These are phyloP conservation scores for Syzygium aqueum DNA, from an alignment of 345 rosid genomes.

Conservation along the genomic window DNA sequence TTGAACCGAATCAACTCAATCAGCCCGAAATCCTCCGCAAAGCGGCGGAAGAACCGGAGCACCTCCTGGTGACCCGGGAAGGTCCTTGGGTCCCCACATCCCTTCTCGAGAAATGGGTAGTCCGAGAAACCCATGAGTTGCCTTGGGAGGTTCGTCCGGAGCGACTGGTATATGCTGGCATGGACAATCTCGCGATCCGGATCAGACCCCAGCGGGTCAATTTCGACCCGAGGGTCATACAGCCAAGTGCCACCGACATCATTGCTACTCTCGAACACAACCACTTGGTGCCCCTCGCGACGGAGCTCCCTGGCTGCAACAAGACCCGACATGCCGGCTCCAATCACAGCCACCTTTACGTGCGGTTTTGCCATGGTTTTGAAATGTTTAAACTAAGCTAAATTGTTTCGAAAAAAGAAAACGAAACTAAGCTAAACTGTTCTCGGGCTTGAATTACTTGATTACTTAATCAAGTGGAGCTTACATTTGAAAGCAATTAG, in stretches of 20 bases:
- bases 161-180: not conserved
- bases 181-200: not conserved
- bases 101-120: not conserved
- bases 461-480: not conserved
- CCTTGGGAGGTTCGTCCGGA: not conserved
- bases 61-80: not conserved
- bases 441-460: not conserved
- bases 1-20: not conserved
- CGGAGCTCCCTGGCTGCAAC: not conserved
- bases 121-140: not conserved
- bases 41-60: not conserved
- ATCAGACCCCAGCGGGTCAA: not conserved
- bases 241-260: not conserved
- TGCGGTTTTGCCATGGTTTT: not conserved
- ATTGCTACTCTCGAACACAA: not conserved
- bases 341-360: not conserved
- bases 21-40: not conserved
- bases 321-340: not conserved
- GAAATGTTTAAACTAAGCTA: not conserved
- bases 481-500: not conserved
- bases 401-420: too few relatives aligned
- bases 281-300: not conserved
- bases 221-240: not conserved
- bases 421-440: not conserved
- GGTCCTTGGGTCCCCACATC: not conserved